Evolutionary conservation across 805 yeast species (phyloP), one percentile per base, ranked within the genome.

Genomic region (Torulaspora maleeae): DNA sequence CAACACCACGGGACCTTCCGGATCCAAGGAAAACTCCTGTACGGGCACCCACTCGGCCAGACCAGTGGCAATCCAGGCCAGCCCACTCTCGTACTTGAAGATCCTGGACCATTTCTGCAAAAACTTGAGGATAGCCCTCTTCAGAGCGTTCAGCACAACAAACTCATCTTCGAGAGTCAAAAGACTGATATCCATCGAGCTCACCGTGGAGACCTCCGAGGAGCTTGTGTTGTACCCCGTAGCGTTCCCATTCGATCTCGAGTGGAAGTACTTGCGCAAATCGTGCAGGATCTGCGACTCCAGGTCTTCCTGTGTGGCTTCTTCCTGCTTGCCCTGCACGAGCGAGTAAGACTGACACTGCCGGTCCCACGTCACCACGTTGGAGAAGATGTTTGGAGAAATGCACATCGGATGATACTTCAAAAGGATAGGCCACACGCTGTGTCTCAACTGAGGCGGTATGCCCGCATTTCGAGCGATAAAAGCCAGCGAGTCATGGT

Each of bases 31-130:
- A 20, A 22, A 20, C 15, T 44, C 44, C 19, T 17, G 13, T 6
- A 86, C 87, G 5, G 95, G 90, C 27, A 80, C 75, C 95, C 95
- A 89, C 63, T 88, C 95, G 0, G 95, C 91, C 36, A 90, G 67
- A 9, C 88, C 89, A 27, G 87, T 67, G 0, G 96, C 96, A 15
- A 86, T 78, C 96, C 96, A 89, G 2, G 91, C 75, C 56, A 89
- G 72, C 0, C 95, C 90, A 36, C 83, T 74, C 63, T 87, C 93
- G 61, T 90, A 90, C 53, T 80, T 80, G 43, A 86, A 77, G 45
- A 82, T 72, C 30, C 73, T 71, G 5, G 93, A 90, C 95, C 95
- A 89, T 67, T 86, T 86, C 25, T 66, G 66, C 32, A 85, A 66
- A 59, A 90, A 90, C 45, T 75, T 74, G 36, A 73, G 58, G 12